Conservation (phyloP, 2,329 filamentous ascomycete species). For the Curvularia sp. region DNA sequence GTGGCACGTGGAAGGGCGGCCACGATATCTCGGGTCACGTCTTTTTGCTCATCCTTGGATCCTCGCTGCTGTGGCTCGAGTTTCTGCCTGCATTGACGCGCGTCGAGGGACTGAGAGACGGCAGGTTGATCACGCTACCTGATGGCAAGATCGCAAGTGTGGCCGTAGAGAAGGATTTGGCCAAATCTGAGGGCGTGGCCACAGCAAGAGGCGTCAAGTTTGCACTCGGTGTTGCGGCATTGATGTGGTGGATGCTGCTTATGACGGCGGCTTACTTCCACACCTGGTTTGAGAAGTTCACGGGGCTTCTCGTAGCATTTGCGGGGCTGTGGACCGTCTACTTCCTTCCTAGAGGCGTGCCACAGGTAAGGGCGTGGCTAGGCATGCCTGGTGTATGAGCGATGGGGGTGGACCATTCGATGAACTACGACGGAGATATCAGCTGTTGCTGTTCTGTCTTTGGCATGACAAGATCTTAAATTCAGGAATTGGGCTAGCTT, state of each 20-base stretch:
- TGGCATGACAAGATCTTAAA: not conserved
- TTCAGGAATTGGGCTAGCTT: not conserved
- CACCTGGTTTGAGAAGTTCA: slow-evolving; percentile 93
- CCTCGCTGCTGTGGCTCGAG: slow-evolving; percentile 82
- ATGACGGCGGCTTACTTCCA: slow-evolving; percentile 99
- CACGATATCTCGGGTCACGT: slow-evolving; percentile 97
- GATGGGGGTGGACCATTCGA: not conserved
- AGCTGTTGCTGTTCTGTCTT: not conserved
- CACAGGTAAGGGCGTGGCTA: slow-evolving; percentile 52
- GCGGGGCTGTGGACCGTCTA: slow-evolving; percentile 56
- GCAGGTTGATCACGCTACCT: slow-evolving; percentile 68
- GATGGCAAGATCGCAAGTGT: slow-evolving; percentile 67
- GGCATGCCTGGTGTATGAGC: slow-evolving; percentile 57
- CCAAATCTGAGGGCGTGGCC: slow-evolving; percentile 50
- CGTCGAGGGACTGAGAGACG: slow-evolving; percentile 61
- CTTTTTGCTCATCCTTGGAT: slow-evolving; percentile 87
- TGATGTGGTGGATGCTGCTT: slow-evolving; percentile 94
- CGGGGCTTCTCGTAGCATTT: slow-evolving; percentile 59
- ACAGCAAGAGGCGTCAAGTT: slow-evolving; percentile 63
- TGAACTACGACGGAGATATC: not conserved
- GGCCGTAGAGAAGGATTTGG: slow-evolving; percentile 50
- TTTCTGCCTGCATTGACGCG: slow-evolving; percentile 68
- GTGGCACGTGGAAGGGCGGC: slow-evolving; percentile 88
- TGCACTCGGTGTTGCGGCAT: slow-evolving; percentile 64
- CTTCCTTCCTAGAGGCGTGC: slow-evolving; percentile 57